Evolutionary conservation across 176 grass and related monocot species (phyloP), one percentile per base, ranked within the genome.

Genomic region (Cenchrus fungigraminus): DNA sequence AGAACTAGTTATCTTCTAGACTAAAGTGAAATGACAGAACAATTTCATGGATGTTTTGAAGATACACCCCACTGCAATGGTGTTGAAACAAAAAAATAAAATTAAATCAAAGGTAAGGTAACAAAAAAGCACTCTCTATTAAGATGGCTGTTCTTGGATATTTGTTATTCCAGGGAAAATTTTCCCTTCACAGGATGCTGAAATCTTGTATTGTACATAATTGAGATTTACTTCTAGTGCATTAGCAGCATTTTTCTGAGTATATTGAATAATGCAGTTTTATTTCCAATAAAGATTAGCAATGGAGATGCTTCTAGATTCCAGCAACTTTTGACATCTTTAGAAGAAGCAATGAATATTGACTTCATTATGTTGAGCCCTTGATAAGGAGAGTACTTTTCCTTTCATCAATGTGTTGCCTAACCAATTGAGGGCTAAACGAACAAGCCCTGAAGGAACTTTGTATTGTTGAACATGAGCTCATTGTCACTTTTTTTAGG

Each of bases 391-490:
- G 60, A 31, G 20, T 72, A 32, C 55, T 50, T 78, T 83, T 78
- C 31, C 14, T 40, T 60, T 62, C 32, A 78, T 88, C 28, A 83
- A 69, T 62, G 50, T 70, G 29, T 45, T 82, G 29, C 15, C 73
- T 31, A 70, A 61, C 79, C 29, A 61, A 68, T 54, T 70, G 29
- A 25, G 25, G 25, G 25, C 25, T 25, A 25, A 25, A 25, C 25
- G 25, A 25, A 25, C 25, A 25, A 25, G 25, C 25, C 25, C 25
- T 25, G 25, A 62, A 69, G 64, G 17, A 82, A 52, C 25, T 28
- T 67, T 67, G 49, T 55, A 16, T 74, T 74, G 20, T 54, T 87
- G 51, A 87, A 74, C 37, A 61, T 76, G 85, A 82, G 53, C 25
- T 52, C 42, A 1, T 59, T 50, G 2, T 47, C 59, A n/a, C 50